A percentile compares a stretch with the other conserved stretches of the same genome.
phyloP scores from a whole-genome alignment of 768 basidiomycete species.

The Podaxis mareebaensis region DNA sequence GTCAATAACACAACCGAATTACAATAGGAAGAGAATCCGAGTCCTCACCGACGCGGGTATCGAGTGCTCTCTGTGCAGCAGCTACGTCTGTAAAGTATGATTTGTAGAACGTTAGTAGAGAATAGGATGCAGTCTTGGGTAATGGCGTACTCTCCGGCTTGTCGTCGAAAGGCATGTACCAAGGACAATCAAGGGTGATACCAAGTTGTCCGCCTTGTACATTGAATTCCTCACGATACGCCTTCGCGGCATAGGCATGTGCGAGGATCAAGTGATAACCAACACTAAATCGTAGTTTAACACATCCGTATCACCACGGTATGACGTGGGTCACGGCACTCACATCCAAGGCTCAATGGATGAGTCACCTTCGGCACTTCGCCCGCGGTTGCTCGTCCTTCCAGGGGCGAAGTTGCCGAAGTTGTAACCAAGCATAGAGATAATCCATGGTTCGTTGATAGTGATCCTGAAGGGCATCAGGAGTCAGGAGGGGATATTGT shows the following conservation, averaged over 20 bases:
- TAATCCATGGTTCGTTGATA: constrained; percentile 73
- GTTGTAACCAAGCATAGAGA: constrained; percentile 64
- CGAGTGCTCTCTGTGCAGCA: constrained; percentile 64
- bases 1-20: background rate
- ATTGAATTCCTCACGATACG: constrained; percentile 61
- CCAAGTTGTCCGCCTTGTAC: constrained; percentile 63
- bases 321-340: constrained; percentile 24
- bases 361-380: constrained; percentile 58
- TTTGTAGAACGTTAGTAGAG: background rate
- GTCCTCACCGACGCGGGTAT: constrained; percentile 56
- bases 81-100: constrained; percentile 44
- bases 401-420: constrained; percentile 69
- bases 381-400: constrained; percentile 59
- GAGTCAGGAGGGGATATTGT: background rate
- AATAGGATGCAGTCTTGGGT: background rate
- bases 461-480: constrained; percentile 49
- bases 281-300: constrained; percentile 40
- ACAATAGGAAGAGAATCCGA: constrained; percentile 4
- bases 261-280: constrained; percentile 69
- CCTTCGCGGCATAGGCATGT: constrained; percentile 64
- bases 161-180: constrained; percentile 67
- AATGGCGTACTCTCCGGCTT: constrained; percentile 56
- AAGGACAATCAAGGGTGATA: constrained; percentile 71
- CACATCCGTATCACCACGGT: constrained; percentile 3
- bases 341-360: constrained; percentile 66